Evolutionary conservation across 2,329 filamentous ascomycete species (phyloP).

Genomic region (Passalora sequoiae): DNA sequence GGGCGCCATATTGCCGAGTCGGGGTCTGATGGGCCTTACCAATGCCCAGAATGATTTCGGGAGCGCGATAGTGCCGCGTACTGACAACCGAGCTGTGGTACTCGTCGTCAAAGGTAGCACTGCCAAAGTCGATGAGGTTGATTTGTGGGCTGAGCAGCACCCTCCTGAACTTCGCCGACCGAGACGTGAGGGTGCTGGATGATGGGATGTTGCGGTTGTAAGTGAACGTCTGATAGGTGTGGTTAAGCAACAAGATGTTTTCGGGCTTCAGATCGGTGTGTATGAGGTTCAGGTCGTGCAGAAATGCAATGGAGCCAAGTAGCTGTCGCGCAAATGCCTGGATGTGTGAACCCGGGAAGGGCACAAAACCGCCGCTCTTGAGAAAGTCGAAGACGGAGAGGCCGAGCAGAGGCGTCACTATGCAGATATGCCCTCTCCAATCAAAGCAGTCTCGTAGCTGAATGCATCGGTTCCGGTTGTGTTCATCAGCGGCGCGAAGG

Average conservation of each 20-base stretch:
- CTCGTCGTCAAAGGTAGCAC: conserved; percentile 63
- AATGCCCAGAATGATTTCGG: conserved; percentile 62
- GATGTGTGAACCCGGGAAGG: conserved; percentile 97
- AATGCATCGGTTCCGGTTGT: conserved; percentile 94
- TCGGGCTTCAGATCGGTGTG: conserved; percentile 75
- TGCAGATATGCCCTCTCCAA: conserved; percentile 93
- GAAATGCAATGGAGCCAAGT: conserved; percentile 95
- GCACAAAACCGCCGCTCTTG: conserved; percentile 90
- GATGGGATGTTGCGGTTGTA: conserved; percentile 64
- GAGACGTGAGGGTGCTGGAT: conserved; percentile 54
- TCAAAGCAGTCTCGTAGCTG: conserved; percentile 96
- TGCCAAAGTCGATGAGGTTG: conserved; percentile 62
- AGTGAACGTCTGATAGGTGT: conserved; percentile 62
- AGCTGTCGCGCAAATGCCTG: conserved; percentile 93
- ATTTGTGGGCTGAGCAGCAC: conserved; percentile 63
- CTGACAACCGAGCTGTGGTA: conserved; percentile 65
- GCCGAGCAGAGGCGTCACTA: conserved; percentile 70
- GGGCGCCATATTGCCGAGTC: not conserved
- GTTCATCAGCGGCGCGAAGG: conserved; percentile 80
- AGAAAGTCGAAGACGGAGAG: conserved; percentile 98
- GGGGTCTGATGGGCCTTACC: conserved; percentile 28
- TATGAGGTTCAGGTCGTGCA: conserved; percentile 95
- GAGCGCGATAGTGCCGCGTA: conserved; percentile 61
- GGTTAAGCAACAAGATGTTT: conserved; percentile 62
- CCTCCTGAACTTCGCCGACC: conserved; percentile 57